Percentiles rank a stretch among this genome's conserved stretches.
These are phyloP conservation scores for Vitis cinerea DNA, from an alignment of 164 flowering plant genomes.

Conservation along the genomic window DNA sequence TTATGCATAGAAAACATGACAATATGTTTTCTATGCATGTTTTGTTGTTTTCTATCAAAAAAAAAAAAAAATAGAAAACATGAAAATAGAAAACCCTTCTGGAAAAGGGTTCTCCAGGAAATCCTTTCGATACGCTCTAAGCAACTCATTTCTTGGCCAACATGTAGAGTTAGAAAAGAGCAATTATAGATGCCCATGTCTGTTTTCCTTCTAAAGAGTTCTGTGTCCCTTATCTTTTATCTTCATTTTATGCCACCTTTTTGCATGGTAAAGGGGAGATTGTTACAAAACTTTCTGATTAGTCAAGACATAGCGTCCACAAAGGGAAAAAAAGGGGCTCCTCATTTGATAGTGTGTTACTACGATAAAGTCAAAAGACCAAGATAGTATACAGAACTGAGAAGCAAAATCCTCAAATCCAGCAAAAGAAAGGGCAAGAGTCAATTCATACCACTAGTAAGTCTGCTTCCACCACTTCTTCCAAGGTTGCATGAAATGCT, in stretches of 20 bases:
- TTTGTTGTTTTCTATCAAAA: too few species aligned
- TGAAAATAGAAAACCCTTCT: too few species aligned
- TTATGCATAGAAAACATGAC: too few species aligned
- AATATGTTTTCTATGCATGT: too few species aligned
- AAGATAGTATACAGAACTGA: neutral
- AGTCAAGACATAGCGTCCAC: neutral
- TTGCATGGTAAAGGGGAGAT: neutral
- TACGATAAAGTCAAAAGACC: neutral
- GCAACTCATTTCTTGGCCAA: neutral
- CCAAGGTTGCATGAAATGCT: constrained; percentile 97
- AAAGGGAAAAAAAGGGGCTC: neutral
- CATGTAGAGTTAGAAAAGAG: neutral
- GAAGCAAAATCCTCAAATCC: constrained; percentile 3
- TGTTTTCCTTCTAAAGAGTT: neutral
- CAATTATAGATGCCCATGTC: neutral
- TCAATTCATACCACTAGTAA: constrained; percentile 76
- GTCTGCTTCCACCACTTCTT: constrained; percentile 97
- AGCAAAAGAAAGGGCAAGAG: constrained; percentile 1
- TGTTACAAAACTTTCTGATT: neutral
- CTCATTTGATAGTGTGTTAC: neutral
- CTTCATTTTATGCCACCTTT: neutral
- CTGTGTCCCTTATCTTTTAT: neutral
- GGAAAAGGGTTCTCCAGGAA: neutral
- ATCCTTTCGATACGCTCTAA: neutral
- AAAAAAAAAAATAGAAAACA: too few species aligned